Conservation (phyloP, 345 rosid genomes). For the Euphorbia lathyris region DNA sequence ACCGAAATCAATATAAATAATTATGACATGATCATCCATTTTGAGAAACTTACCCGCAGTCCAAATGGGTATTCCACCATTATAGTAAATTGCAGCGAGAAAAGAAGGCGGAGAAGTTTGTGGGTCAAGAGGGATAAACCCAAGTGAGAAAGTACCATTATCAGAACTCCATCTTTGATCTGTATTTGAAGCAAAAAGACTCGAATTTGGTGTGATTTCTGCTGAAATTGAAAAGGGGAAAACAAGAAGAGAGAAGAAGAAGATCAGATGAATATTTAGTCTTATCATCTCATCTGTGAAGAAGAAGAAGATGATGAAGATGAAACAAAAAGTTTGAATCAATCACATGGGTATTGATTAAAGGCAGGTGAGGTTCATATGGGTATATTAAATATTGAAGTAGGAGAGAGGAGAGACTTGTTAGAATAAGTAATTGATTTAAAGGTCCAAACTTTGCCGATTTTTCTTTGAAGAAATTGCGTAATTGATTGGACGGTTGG, state of each 20-base stretch:
- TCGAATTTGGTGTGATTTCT: slow-evolving; percentile 31
- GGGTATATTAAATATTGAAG: background rate
- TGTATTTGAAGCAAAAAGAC: slow-evolving; percentile 39
- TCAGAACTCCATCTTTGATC: slow-evolving; percentile 3
- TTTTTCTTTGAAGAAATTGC: background rate
- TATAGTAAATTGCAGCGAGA: slow-evolving; percentile 43
- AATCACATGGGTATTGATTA: background rate
- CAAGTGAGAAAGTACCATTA: slow-evolving; percentile 20
- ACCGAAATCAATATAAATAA: too few relatives aligned
- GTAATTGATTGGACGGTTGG: background rate
- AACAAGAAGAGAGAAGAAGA: background rate
- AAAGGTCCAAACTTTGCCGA: background rate
- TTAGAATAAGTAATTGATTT: too few relatives aligned
- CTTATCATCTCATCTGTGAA: too few relatives aligned
- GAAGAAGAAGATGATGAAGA: too few relatives aligned
- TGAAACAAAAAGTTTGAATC: background rate
- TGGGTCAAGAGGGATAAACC: slow-evolving; percentile 14
- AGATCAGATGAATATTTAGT: too few relatives aligned
- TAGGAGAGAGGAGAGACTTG: too few relatives aligned
- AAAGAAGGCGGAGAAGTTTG: slow-evolving; percentile 41
- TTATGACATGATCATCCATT: too few relatives aligned
- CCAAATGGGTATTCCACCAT: slow-evolving; percentile 52
- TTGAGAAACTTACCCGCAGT: slow-evolving; percentile 28
- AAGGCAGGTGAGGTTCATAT: background rate
- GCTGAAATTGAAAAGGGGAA: background rate